Evolutionary conservation across 1,139 yeast genomes (phyloP).

Genomic region (Suhomyces guaymorum): DNA sequence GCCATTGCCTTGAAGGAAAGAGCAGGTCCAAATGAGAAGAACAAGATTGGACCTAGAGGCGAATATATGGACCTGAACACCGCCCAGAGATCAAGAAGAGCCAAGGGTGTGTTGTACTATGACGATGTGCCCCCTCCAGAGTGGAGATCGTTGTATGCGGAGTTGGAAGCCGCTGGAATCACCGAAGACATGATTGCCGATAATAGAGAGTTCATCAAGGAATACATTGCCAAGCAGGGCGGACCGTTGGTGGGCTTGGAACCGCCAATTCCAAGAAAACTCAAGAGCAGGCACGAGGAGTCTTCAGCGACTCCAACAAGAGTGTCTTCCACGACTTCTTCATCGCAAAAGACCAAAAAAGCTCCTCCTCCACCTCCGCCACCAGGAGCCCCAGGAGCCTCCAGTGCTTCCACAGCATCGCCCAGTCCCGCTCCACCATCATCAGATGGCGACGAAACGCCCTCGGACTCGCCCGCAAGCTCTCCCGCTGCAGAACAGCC

Average conservation of each 20-base stretch:
- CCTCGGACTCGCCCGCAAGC: no score
- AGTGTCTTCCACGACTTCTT: constrained; percentile 10
- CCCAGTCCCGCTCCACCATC: constrained; percentile 17
- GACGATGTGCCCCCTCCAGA: constrained; percentile 84
- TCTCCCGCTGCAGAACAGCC: no score
- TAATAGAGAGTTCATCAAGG: constrained; percentile 77
- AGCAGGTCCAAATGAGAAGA: constrained; percentile 34
- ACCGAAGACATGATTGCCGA: constrained; percentile 90
- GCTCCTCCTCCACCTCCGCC: constrained; percentile 55
- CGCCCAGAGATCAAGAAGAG: constrained; percentile 57
- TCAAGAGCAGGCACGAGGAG: constrained; percentile 24
- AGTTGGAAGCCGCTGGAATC: constrained; percentile 76
- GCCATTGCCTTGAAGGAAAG: constrained; percentile 76
- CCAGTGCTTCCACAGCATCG: constrained; percentile 20
- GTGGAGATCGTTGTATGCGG: constrained; percentile 76
- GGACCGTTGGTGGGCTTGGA: constrained; percentile 85
- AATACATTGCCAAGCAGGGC: constrained; percentile 73
- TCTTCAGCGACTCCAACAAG: constrained; percentile 12
- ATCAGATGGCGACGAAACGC: no score
- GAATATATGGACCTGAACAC: constrained; percentile 48
- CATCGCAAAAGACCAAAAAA: constrained; percentile 26
- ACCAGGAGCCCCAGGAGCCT: constrained; percentile 4
- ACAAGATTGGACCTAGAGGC: constrained; percentile 75
- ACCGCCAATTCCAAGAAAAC: constrained; percentile 77
- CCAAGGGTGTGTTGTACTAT: constrained; percentile 65